phyloP scores from a whole-genome alignment of 371 early-diverging fungal species.

The Thermomucor indicae-seudaticae region DNA sequence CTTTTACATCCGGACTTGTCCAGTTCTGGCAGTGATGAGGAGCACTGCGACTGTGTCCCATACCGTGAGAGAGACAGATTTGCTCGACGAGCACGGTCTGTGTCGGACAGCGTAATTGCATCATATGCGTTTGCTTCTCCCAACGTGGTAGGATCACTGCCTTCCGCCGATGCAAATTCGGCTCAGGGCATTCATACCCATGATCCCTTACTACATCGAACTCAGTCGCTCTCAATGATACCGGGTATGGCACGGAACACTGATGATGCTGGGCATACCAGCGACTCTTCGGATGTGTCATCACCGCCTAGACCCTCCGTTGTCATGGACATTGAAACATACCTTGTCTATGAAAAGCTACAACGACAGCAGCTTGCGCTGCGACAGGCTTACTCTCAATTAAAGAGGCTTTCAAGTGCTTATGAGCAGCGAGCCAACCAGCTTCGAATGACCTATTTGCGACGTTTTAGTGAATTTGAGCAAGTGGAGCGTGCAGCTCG shows the following conservation, averaged over 20 bases:
- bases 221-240: slow-evolving; percentile 12
- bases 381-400: slow-evolving; percentile 15
- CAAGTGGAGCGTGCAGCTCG: slow-evolving; percentile 16
- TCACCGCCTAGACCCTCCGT: slow-evolving; percentile 11
- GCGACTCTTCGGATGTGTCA: slow-evolving; percentile 1
- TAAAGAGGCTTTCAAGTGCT: slow-evolving; percentile 17
- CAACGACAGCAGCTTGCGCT: slow-evolving; percentile 25
- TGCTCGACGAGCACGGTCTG: slow-evolving; percentile 19
- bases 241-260: slow-evolving; percentile 1
- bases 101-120: slow-evolving; percentile 14
- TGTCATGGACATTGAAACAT: slow-evolving; percentile 32
- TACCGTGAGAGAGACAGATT: slow-evolving; percentile 1
- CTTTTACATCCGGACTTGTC: slow-evolving; percentile 4
- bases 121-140: not conserved
- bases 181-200: too few species aligned
- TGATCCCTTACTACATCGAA: slow-evolving; percentile 6
- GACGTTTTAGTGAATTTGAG: slow-evolving; percentile 26
- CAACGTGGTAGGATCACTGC: too few species aligned
- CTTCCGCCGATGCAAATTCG: too few species aligned
- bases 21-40: not conserved
- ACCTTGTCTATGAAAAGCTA: slow-evolving; percentile 32
- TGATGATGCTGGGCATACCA: slow-evolving; percentile 1
- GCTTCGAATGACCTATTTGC: slow-evolving; percentile 25
- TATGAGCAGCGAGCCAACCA: slow-evolving; percentile 29
- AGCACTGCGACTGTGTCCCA: slow-evolving; percentile 16